phyloP scores from a whole-genome alignment of 257 asterid genomes.

The Nicotiana paniculata region DNA sequence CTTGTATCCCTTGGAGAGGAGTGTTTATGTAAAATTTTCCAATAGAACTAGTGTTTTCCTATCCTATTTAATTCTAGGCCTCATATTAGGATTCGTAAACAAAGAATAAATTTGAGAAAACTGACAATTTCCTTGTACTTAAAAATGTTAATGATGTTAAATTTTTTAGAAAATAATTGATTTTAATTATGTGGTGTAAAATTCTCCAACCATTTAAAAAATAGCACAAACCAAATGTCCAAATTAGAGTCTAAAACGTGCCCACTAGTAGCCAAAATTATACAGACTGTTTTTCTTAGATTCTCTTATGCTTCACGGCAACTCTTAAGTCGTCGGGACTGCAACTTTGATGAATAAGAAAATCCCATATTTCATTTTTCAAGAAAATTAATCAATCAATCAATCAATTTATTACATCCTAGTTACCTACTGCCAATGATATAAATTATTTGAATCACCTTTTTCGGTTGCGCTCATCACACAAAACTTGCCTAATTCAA shows the following conservation, averaged over 20 bases:
- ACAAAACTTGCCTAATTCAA: too few relatives aligned
- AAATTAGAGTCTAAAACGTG: constrained; percentile 1
- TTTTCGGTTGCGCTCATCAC: too few relatives aligned
- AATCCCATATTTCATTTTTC: neutral
- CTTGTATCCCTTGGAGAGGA: neutral
- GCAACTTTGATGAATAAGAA: neutral
- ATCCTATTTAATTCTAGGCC: neutral
- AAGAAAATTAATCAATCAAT: too few relatives aligned
- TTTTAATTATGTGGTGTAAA: neutral
- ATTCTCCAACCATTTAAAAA: neutral
- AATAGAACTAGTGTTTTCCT: neutral
- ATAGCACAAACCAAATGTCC: neutral
- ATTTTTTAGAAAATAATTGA: neutral
- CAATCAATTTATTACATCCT: too few relatives aligned
- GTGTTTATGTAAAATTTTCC: neutral
- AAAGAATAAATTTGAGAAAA: neutral
- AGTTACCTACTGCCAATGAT: too few relatives aligned
- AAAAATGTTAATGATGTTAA: neutral
- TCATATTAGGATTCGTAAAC: neutral
- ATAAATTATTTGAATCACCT: too few relatives aligned
- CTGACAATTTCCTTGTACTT: neutral
- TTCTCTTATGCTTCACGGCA: constrained; percentile 4
- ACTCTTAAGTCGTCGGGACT: neutral
- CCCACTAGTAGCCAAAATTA: neutral
- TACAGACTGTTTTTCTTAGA: constrained; percentile 1